Percentiles rank a stretch among this genome's conserved stretches.
Evolutionary conservation across 2,329 filamentous ascomycete genomes (phyloP).

Genomic region (Ceratocystis variospora): DNA sequence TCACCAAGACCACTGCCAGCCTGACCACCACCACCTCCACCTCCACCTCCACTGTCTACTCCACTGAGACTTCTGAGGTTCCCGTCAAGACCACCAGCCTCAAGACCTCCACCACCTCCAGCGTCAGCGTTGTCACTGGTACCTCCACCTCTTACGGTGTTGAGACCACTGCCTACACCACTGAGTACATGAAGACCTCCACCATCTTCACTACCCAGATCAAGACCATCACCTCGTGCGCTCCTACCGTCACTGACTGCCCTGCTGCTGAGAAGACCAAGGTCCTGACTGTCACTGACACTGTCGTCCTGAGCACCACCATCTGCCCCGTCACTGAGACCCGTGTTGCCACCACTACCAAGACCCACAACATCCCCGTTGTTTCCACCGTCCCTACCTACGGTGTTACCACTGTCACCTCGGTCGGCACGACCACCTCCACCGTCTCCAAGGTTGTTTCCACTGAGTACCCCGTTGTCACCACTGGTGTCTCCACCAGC

Average conservation of each 20-base stretch:
- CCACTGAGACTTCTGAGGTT: constrained; percentile 16
- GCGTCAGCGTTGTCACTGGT: constrained; percentile 14
- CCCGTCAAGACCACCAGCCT: constrained; percentile 17
- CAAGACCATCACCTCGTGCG: constrained; percentile 39
- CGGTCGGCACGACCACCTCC: constrained; percentile 19
- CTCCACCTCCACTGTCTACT: constrained; percentile 14
- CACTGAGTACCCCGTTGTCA: constrained; percentile 38
- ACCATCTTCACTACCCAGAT: constrained; percentile 38
- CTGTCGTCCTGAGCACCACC: constrained; percentile 44
- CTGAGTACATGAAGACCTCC: constrained; percentile 34
- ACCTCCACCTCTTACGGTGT: constrained; percentile 16
- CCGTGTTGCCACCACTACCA: constrained; percentile 28
- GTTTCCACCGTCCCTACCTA: constrained; percentile 18
- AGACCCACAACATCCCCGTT: constrained; percentile 24
- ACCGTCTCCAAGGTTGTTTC: constrained; percentile 29
- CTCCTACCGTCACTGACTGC: constrained; percentile 36
- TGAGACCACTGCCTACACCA: constrained; percentile 21
- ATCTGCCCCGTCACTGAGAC: constrained; percentile 48
- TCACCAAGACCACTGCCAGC: constrained; percentile 21
- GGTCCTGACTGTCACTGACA: constrained; percentile 38
- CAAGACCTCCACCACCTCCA: constrained; percentile 16
- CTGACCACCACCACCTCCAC: constrained; percentile 12
- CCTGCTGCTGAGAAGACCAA: constrained; percentile 32
- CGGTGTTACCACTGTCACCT: constrained; percentile 18
- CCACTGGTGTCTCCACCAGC: constrained; percentile 36